Evolutionary conservation across 371 early-diverging fungal genomes (phyloP).

Genomic region (Mucor saturninus): DNA sequence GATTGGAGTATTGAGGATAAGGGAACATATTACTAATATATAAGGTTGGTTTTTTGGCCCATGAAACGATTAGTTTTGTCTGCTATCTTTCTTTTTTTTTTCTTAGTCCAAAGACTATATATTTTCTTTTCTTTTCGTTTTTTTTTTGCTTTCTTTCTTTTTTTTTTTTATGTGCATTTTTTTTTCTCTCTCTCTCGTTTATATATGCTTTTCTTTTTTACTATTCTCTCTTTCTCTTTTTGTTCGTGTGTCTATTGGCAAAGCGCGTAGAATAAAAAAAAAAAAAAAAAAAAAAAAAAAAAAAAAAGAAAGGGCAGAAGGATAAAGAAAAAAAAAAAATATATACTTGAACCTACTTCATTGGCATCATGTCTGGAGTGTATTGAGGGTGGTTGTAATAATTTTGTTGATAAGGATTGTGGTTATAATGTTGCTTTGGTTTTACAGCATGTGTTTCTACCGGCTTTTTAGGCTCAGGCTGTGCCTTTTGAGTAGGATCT

Average conservation of each 20-base stretch:
- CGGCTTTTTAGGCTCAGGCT: neutral
- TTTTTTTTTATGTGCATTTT: neutral
- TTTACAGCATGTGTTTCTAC: neutral
- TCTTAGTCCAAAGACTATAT: neutral
- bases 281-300: constrained; percentile 1
- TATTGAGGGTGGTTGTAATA: constrained; percentile 4
- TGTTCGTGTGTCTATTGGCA: neutral
- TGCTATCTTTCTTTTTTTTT: constrained; percentile 1
- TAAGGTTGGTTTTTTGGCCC: neutral
- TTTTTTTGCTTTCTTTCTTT: constrained; percentile 6
- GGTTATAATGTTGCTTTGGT: neutral
- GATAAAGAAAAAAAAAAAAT: constrained; percentile 1
- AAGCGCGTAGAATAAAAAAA: constrained; percentile 2
- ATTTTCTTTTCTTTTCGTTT: neutral
- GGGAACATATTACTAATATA: constrained; percentile 15
- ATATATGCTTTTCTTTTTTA: no score
- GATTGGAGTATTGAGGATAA: constrained; percentile 21
- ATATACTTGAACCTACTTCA: constrained; percentile 25
- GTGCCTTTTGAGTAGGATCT: constrained; percentile 6
- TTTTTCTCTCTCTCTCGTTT: neutral
- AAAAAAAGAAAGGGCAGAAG: neutral
- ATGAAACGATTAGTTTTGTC: constrained; percentile 2
- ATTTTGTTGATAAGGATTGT: neutral
- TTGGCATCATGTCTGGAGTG: constrained; percentile 17
- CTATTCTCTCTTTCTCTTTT: no score